Evolutionary conservation across 352 stramenopile genomes (phyloP), one percentile per base, ranked within the genome.

Genomic region (Globisporangium solare): DNA sequence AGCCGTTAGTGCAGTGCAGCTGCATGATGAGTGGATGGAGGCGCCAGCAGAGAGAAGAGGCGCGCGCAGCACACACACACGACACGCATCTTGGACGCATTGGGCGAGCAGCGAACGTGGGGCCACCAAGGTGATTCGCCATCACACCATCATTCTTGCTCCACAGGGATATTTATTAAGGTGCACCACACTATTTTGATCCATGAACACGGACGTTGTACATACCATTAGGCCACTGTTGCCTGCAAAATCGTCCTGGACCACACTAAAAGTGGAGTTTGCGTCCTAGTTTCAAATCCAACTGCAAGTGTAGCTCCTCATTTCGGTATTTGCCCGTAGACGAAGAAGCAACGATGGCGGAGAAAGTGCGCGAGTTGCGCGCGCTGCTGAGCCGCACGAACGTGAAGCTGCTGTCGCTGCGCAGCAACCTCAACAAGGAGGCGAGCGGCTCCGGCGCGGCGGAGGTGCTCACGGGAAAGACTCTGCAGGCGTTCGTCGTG

Each of bases 401-500:
- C 55, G 73, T 86, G 51, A 75, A 72, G 42, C 68, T 92, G 20
- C 61, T 92, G 43, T 71, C 78, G 50, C 66, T 92, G 55, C 77
- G 79, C 42, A 68, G 80, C 35, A 70, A 69, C 31, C 47, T 92
- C 31, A 73, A 66, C 48, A 89, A 89, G 53, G 73, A 78, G 27
- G 27, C 27, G 21, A 27, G 18, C n/a, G 60, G 60, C 50, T 17
- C 32, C 54, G 17, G 48, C 24, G 39, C 37, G 15, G 55, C 49
- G 2, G 45, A 64, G n/a, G 60, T 68, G 45, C 54, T 85, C 24
- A 72, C 67, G 41, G 76, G 71, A 31, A 72, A 74, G 42, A 52
- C 65, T 32, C 57, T 97, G 48, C 82, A 91, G 54, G 95, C 92
- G 21, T 98, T 98, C 60, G 58, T 99, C 1, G 79, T 99, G 54